phyloP scores from a whole-genome alignment of 805 yeast species.

The Starmerella apicola region DNA sequence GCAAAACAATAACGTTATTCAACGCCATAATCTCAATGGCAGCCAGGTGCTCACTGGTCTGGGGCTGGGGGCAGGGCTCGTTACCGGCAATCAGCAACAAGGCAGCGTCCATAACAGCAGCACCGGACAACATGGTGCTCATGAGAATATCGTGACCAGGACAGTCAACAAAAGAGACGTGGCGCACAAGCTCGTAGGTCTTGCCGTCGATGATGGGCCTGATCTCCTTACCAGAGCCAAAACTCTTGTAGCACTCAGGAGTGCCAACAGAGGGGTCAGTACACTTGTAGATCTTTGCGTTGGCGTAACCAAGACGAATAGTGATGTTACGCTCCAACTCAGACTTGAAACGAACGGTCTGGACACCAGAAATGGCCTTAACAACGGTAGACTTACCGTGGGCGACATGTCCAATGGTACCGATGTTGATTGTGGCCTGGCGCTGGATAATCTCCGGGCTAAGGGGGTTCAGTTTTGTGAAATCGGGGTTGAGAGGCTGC shows the following conservation, averaged over 20 bases:
- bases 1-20: conserved; percentile 89
- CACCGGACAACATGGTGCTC: conserved; percentile 99
- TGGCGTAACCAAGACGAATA: conserved; percentile 95
- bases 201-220: conserved; percentile 81
- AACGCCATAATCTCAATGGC: conserved; percentile 99
- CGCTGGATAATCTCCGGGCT: conserved; percentile 87
- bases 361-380: conserved; percentile 95
- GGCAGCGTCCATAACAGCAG: conserved; percentile 99
- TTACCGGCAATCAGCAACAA: conserved; percentile 91
- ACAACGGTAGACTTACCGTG: conserved; percentile 92
- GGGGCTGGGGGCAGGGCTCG: conserved; percentile 99
- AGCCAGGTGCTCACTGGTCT: conserved; percentile 97
- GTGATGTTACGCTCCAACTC: conserved; percentile 98
- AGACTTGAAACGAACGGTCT: conserved; percentile 97
- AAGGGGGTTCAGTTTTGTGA: conserved; percentile 66
- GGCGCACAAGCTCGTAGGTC: conserved; percentile 82
- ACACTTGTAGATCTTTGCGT: conserved; percentile 94
- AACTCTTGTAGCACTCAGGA: conserved; percentile 91
- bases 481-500: conserved; percentile 85
- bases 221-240: conserved; percentile 88
- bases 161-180: conserved; percentile 97
- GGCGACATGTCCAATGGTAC: conserved; percentile 89
- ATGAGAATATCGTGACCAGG: conserved; percentile 99
- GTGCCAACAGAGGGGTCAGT: conserved; percentile 75
- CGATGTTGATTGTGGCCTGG: conserved; percentile 98